phyloP scores from a whole-genome alignment of 495 filamentous ascomycete genomes.

The Aeminium ludgeri region DNA sequence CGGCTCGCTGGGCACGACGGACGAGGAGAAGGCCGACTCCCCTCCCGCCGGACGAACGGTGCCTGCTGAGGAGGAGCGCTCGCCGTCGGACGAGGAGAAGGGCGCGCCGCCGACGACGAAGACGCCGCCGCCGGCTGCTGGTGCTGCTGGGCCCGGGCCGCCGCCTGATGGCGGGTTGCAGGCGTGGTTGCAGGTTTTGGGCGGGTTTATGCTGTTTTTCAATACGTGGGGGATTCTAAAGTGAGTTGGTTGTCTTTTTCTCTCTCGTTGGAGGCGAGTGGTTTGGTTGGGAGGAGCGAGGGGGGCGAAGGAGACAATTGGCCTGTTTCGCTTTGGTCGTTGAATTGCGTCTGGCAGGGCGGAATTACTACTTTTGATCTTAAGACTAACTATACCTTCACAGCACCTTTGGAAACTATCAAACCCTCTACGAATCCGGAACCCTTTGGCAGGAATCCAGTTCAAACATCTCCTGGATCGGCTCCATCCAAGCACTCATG shows the following conservation, averaged over 20 bases:
- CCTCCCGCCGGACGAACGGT: not conserved
- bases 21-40: not conserved
- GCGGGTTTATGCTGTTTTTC: slow-evolving; percentile 35
- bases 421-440: slow-evolving; percentile 33
- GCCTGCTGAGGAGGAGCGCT: not conserved
- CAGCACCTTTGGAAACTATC: slow-evolving; percentile 37
- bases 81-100: no score
- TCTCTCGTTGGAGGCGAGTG: no score
- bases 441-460: slow-evolving; percentile 19
- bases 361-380: no score
- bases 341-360: no score
- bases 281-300: no score
- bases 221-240: slow-evolving; percentile 33
- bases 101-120: slow-evolving; percentile 6
- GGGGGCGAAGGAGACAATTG: no score
- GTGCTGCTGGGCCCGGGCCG: slow-evolving; percentile 6
- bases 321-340: no score
- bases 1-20: not conserved
- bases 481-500: slow-evolving; percentile 29
- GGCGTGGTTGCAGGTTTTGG: slow-evolving; percentile 37
- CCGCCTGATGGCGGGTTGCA: slow-evolving; percentile 32
- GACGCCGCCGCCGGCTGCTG: slow-evolving; percentile 2
- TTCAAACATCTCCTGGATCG: slow-evolving; percentile 34
- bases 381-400: no score
- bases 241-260: slow-evolving; percentile 8